Percentiles rank a stretch among this genome's conserved stretches.
Conservation (phyloP, 2,329 filamentous ascomycete genomes). For the Daldinia eschscholtzii region DNA sequence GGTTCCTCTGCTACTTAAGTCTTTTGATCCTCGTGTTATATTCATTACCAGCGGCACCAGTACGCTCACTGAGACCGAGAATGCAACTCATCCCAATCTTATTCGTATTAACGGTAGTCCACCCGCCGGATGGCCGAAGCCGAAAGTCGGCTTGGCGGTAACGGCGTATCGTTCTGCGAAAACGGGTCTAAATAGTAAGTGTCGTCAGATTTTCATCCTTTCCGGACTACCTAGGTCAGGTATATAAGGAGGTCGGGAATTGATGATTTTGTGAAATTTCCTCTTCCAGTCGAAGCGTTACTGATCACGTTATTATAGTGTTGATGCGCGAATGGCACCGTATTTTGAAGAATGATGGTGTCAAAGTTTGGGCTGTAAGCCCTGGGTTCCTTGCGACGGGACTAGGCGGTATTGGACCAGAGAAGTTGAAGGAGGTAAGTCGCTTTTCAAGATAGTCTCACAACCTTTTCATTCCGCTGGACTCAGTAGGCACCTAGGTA, state of each 20-base stretch:
- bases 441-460: background rate
- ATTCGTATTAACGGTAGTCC: conserved; percentile 29
- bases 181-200: conserved; percentile 58
- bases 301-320: conserved; percentile 46
- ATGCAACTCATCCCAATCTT: conserved; percentile 28
- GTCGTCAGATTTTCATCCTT: background rate
- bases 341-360: conserved; percentile 61
- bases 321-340: conserved; percentile 60
- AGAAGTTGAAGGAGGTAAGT: conserved; percentile 45
- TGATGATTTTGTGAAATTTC: background rate
- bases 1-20: conserved; percentile 61
- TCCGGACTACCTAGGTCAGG: background rate
- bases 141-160: conserved; percentile 33
- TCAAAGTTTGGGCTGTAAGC: conserved; percentile 63
- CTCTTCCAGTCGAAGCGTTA: background rate
- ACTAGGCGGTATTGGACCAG: conserved; percentile 52
- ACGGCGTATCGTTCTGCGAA: conserved; percentile 56
- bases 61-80: conserved; percentile 50
- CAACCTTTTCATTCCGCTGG: background rate
- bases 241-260: background rate
- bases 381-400: conserved; percentile 64
- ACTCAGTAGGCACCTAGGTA: background rate
- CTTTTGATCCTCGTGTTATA: conserved; percentile 60
- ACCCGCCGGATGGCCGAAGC: conserved; percentile 58
- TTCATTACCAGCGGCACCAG: conserved; percentile 59